Percentiles rank a stretch among this genome's conserved stretches.
phyloP scores from a whole-genome alignment of 164 flowering plant genomes.

The Pachysandra terminalis region DNA sequence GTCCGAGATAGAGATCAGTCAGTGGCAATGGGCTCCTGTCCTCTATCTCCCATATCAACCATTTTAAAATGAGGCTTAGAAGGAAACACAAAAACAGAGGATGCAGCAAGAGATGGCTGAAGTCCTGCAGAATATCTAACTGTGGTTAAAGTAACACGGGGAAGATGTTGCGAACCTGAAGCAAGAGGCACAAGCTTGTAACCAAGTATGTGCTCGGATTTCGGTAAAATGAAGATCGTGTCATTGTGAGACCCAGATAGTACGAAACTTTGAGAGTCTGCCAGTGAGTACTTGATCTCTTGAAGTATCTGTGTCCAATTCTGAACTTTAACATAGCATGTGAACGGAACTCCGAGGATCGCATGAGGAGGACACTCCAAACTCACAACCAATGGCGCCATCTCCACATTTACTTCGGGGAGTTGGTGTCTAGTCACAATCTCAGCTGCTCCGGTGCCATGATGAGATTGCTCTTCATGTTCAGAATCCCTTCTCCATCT shows the following conservation, averaged over 20 bases:
- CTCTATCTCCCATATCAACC: constrained; percentile 18
- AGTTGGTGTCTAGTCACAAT: constrained; percentile 62
- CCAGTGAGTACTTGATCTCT: constrained; percentile 64
- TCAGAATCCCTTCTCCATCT: constrained; percentile 62
- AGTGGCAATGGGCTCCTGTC: constrained; percentile 24
- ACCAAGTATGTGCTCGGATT: constrained; percentile 54
- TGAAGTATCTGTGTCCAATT: constrained; percentile 78
- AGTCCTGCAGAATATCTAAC: constrained; percentile 70
- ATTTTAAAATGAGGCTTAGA: constrained; percentile 47
- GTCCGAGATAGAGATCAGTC: neutral
- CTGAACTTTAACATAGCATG: constrained; percentile 52
- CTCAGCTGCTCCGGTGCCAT: constrained; percentile 12
- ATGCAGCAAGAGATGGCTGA: constrained; percentile 57
- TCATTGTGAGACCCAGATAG: constrained; percentile 75
- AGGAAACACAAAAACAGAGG: constrained; percentile 76
- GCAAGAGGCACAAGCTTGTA: constrained; percentile 76
- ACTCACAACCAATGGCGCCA: constrained; percentile 57
- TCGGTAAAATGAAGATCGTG: constrained; percentile 61
- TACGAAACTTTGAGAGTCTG: constrained; percentile 82
- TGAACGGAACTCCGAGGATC: constrained; percentile 78
- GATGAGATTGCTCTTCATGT: constrained; percentile 18
- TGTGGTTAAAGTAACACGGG: constrained; percentile 63
- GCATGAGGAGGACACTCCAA: constrained; percentile 90
- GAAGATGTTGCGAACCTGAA: constrained; percentile 71
- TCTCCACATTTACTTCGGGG: constrained; percentile 69